Evolutionary conservation across 2,329 filamentous ascomycete genomes (phyloP).

Genomic region (Tolypocladium amazonense): DNA sequence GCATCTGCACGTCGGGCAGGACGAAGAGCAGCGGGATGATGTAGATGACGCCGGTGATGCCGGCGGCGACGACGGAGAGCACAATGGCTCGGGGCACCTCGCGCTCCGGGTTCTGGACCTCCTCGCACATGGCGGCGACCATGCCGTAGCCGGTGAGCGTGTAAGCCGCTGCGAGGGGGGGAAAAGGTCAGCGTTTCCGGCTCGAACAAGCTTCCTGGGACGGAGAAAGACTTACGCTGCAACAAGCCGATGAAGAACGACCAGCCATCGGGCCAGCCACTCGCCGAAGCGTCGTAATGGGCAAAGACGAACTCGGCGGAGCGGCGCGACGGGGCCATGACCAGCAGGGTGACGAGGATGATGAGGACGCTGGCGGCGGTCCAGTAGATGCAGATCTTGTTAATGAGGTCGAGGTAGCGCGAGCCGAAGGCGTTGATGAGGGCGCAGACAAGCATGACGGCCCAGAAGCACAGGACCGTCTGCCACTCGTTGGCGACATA

Average conservation of each 20-base stretch:
- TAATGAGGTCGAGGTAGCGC: conserved; percentile 52
- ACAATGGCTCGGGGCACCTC: conserved; percentile 60
- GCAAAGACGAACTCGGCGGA: conserved; percentile 49
- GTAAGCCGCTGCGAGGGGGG: conserved; percentile 27
- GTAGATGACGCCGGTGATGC: conserved; percentile 51
- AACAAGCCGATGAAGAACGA: conserved; percentile 45
- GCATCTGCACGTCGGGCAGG: conserved; percentile 52
- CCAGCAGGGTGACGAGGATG: conserved; percentile 59
- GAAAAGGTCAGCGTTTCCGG: background rate
- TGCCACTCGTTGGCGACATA: conserved; percentile 56
- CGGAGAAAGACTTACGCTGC: conserved; percentile 24
- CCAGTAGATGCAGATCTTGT: conserved; percentile 65
- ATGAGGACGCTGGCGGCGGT: conserved; percentile 57
- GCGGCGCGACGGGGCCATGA: conserved; percentile 55
- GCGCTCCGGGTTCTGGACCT: conserved; percentile 49
- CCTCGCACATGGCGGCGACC: conserved; percentile 44
- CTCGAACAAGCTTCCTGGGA: background rate
- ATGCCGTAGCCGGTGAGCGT: conserved; percentile 38
- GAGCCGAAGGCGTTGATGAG: conserved; percentile 55
- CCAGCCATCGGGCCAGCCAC: conserved; percentile 59
- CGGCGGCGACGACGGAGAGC: conserved; percentile 53
- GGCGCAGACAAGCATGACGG: conserved; percentile 52
- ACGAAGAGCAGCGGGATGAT: conserved; percentile 68
- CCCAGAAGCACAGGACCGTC: conserved; percentile 65
- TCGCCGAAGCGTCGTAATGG: conserved; percentile 55